These are phyloP conservation scores for Rhodotorula taiwanensis DNA, from an alignment of 768 basidiomycete genomes.

Conservation along the genomic window DNA sequence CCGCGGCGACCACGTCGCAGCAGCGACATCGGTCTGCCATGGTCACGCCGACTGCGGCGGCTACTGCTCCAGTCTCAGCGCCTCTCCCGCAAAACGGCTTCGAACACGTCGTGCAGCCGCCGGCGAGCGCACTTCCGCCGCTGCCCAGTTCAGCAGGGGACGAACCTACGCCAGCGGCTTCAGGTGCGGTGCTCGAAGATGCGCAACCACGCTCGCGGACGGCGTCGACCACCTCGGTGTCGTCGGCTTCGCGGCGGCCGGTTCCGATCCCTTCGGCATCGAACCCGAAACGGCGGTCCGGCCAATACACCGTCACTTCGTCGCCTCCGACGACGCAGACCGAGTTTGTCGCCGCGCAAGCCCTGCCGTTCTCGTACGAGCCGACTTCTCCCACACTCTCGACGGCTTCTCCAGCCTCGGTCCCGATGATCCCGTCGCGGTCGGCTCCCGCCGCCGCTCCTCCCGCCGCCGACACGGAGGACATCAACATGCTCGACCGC, in stretches of 20 bases:
- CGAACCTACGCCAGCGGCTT: too few species aligned
- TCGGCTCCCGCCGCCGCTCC: slow-evolving; percentile 15
- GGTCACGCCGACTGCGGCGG: slow-evolving; percentile 18
- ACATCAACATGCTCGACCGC: slow-evolving; percentile 27
- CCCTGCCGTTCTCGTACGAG: slow-evolving; percentile 36
- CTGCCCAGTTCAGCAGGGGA: too few species aligned
- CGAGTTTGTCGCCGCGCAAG: slow-evolving; percentile 29
- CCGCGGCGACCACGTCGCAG: slow-evolving; percentile 3
- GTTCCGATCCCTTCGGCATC: slow-evolving; percentile 3
- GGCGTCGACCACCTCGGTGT: slow-evolving; percentile 8
- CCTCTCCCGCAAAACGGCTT: slow-evolving; percentile 24
- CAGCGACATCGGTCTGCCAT: slow-evolving; percentile 31
- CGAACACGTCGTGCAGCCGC: too few species aligned
- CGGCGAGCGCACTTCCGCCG: too few species aligned
- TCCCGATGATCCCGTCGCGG: slow-evolving; percentile 24
- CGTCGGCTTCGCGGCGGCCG: neutral
- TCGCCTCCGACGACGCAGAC: slow-evolving; percentile 25
- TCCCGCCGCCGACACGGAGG: neutral
- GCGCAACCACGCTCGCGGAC: slow-evolving; percentile 18
- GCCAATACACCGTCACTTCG: slow-evolving; percentile 15
- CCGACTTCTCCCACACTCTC: neutral
- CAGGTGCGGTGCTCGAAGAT: too few species aligned
- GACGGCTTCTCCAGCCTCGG: slow-evolving; percentile 1
- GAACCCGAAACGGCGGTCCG: slow-evolving; percentile 22
- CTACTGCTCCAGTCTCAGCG: neutral